Evolutionary conservation across 78 protist genomes (phyloP).

Genomic region (Dictyostelium discoideum): DNA sequence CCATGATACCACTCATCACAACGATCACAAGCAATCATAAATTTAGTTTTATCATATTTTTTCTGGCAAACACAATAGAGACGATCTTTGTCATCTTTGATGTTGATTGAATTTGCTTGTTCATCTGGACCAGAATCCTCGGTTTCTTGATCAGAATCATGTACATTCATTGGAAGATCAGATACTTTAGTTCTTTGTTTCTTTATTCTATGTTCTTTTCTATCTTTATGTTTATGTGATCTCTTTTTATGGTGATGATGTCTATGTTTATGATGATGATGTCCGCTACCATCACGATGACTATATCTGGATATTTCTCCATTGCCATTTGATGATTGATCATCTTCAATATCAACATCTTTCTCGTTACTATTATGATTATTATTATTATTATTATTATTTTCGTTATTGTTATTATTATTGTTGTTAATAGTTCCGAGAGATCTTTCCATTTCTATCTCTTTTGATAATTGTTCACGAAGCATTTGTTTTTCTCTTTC

Average conservation of each 20-base stretch:
- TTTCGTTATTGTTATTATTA: too few relatives aligned
- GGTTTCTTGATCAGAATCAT: slow-evolving; percentile 1
- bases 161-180: not conserved
- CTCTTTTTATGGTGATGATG: slow-evolving; percentile 22
- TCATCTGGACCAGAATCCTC: slow-evolving; percentile 39
- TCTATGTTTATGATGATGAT: not conserved
- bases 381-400: not conserved
- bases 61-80: slow-evolving; percentile 60
- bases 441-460: not conserved
- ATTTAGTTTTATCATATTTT: slow-evolving; percentile 54
- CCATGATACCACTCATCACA: slow-evolving; percentile 86
- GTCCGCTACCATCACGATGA: not conserved
- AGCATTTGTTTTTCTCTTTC: not conserved
- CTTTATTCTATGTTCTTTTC: slow-evolving; percentile 26
- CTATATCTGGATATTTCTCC: not conserved
- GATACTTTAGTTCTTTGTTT: not conserved
- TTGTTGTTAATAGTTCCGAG: not conserved
- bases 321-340: not conserved
- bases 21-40: slow-evolving; percentile 81
- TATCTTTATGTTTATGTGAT: slow-evolving; percentile 25
- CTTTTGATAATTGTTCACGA: not conserved
- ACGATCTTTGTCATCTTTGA: slow-evolving; percentile 11
- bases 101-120: not conserved
- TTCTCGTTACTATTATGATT: not conserved
- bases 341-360: not conserved